Evolutionary conservation across 306 rosid genomes (phyloP), one percentile per base, ranked within the genome.

Genomic region (Albizia julibrissin): DNA sequence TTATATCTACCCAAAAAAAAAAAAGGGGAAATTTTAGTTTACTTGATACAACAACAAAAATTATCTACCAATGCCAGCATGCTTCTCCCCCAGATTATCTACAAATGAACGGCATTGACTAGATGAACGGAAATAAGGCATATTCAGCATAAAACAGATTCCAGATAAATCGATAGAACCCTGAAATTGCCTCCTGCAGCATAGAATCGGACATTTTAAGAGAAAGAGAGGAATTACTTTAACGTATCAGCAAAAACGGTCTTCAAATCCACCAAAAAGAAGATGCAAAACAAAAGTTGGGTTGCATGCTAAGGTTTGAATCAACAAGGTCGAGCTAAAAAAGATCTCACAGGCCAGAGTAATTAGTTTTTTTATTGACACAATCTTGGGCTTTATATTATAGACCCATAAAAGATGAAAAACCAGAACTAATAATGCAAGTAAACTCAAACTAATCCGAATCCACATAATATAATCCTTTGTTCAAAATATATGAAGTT

Each of bases 141-240:
- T 95, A 95, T 90, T 93, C 99, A 44, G 97, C 93, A 81, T 95
- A 93, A 83, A 93, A 93, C 47, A 92, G 93, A 87, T 93, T 95
- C 99, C 98, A 95, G 80, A 95, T 93, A 85, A 95, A 95, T 68
- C 97, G 89, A 80, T 95, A 95, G 90, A 82, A 95, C 66, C 81
- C 84, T 8, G 93, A 90, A 72, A 93, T 92, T 79, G 97, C 98
- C 87, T 91, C 99, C 98, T 95, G 98, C 90, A 89, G 14, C 77
- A 68, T 16, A 52, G 59, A 56, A 56, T 21, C 26, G 62, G 69
- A 85, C 56, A 73, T 74, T 83, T 70, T 21, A 84, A 49, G 46
- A 42, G 21, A 31, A 10, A n/a, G 49, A 24, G 19, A 22, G 10
- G 52, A 68, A 72, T 29, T 34, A 47, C 46, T 65, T 65, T 42